Base-by-base conservation (phyloP, 371 early-diverging fungal species). In the Mortierella polycephala region DNA sequence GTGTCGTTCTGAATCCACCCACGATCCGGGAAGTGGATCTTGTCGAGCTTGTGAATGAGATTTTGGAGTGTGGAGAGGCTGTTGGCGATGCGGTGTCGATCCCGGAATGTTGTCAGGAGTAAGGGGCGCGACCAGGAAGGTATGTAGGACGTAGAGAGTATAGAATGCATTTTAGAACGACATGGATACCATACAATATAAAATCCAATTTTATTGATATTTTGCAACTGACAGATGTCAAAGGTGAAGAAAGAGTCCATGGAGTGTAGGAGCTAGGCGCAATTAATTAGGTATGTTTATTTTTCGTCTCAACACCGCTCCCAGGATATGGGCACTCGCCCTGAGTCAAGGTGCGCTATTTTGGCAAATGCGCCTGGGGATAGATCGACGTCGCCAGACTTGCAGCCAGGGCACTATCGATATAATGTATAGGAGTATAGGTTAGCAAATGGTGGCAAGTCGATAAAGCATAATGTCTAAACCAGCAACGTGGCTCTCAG, bases 1-100 rank as follows among this genome's bases (percentile, higher is more conserved):
- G 94, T 21, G 83, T 93, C 13, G 91, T 92, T 8, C 79, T 93
- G 61, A 92, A 93, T 80, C 88, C 88, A 14, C 92, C 93, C 7
- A 83, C 83, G 39, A 87, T 93, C 37, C 75, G 83, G 21, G 70
- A 83, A 21, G 70, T 83, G 40, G 88, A 92, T 39, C 71, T 93
- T 51, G 75, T 70, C 14, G 71, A 64, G 52, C 70, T 94, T 7
- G 81, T 93, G 30, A 83, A 86, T 37, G 83, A 86, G 30, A 89
- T 94, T 41, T 57, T 80, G 69, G 62, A 67, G 12, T 80, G 80
- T 23, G 74, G 74, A 1, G 64, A 73, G 18, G 67, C 60, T 16
- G 64, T 67, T 0, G 67, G 21, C 14, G 64, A 67, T n/a, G 40
- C 45, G 21, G 53, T 75, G n/a, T 67, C 70, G 39, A 69, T 69